Percentiles rank a stretch among this genome's conserved stretches.
phyloP scores from a whole-genome alignment of 805 yeast species.

The Maudiozyma serrabonitensis region DNA sequence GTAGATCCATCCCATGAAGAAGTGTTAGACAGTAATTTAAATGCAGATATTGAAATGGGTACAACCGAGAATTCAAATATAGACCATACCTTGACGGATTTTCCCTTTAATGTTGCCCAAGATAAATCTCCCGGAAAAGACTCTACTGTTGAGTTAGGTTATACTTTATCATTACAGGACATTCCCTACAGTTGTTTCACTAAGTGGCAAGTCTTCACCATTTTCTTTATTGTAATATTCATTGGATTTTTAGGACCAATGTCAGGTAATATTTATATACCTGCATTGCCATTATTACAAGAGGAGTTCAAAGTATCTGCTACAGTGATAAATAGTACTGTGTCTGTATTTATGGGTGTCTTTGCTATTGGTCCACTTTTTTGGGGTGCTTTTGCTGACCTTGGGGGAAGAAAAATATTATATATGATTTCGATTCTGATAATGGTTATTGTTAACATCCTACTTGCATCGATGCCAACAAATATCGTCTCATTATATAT shows the following conservation, averaged over 20 bases:
- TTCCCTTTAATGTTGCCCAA: background rate
- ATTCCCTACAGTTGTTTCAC: constrained; percentile 31
- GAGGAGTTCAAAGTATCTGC: constrained; percentile 33
- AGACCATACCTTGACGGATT: background rate
- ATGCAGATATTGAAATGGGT: background rate
- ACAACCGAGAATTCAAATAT: background rate
- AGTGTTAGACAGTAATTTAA: background rate
- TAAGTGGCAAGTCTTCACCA: constrained; percentile 22
- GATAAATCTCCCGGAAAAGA: background rate
- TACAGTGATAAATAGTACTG: constrained; percentile 43
- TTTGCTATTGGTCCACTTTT: constrained; percentile 47
- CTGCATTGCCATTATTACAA: constrained; percentile 39
- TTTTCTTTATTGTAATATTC: constrained; percentile 35
- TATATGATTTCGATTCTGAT: constrained; percentile 47
- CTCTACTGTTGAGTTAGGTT: background rate
- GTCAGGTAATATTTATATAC: constrained; percentile 49
- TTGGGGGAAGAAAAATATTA: constrained; percentile 56
- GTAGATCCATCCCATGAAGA: constrained; percentile 1
- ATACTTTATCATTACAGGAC: background rate
- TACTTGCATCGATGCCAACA: constrained; percentile 50
- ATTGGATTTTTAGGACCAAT: constrained; percentile 50
- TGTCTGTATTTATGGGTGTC: constrained; percentile 47
- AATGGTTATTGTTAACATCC: constrained; percentile 53
- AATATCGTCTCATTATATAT: constrained; percentile 64
- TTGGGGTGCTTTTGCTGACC: constrained; percentile 49